These are phyloP conservation scores for Phycomyces blakesleeanus DNA, from an alignment of 192 early-diverging fungal genomes.

Conservation along the genomic window DNA sequence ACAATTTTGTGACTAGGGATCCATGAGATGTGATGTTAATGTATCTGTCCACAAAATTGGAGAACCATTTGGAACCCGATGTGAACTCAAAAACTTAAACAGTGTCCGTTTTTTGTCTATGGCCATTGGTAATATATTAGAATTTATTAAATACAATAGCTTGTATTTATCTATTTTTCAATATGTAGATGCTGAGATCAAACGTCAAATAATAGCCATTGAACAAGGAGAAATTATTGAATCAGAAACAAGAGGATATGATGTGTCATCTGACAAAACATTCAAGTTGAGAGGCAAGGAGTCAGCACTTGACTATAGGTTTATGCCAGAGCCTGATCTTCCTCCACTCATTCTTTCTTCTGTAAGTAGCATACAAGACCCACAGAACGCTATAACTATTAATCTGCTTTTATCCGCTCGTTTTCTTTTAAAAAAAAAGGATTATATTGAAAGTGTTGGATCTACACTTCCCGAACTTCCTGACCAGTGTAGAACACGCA, in stretches of 20 bases:
- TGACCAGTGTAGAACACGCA: conserved; percentile 53
- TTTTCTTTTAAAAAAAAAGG: too few species aligned
- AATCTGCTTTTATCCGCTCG: too few species aligned
- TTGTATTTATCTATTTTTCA: not conserved
- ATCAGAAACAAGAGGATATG: conserved; percentile 82
- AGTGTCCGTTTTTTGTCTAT: conserved; percentile 63
- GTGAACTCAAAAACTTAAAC: conserved; percentile 81
- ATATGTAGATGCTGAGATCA: conserved; percentile 68
- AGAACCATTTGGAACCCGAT: conserved; percentile 57
- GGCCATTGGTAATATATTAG: conserved; percentile 55
- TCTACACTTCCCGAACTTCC: conserved; percentile 69
- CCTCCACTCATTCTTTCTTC: conserved; percentile 48
- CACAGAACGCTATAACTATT: too few species aligned
- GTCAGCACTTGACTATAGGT: conserved; percentile 82
- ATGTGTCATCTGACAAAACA: conserved; percentile 59
- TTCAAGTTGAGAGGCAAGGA: conserved; percentile 78
- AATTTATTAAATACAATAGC: not conserved
- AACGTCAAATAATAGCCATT: conserved; percentile 64
- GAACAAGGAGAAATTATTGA: conserved; percentile 47
- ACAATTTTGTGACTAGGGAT: conserved; percentile 48
- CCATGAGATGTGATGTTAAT: conserved; percentile 90
- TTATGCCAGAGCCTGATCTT: conserved; percentile 82
- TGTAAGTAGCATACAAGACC: too few species aligned
- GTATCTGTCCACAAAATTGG: conserved; percentile 70
- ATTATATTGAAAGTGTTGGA: conserved; percentile 43